Conservation (phyloP, 1,284 basidiomycete genomes). For the Apiotrichum porosum region DNA sequence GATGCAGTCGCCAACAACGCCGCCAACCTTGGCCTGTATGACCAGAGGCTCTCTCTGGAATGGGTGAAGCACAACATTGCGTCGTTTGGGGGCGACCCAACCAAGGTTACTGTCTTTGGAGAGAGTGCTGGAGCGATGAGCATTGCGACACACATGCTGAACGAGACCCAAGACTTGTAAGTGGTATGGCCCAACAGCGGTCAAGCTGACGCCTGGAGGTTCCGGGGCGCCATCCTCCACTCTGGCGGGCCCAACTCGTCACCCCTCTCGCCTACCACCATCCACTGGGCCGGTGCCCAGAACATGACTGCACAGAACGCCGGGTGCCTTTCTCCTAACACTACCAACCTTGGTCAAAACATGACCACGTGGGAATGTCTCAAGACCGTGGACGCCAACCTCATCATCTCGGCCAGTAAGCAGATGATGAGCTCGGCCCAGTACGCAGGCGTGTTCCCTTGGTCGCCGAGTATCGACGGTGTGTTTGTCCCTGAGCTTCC, state of each 20-base stretch:
- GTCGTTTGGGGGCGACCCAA: slow-evolving; percentile 51
- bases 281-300: too few relatives aligned
- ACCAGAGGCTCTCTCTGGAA: slow-evolving; percentile 51
- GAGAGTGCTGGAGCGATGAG: slow-evolving; percentile 46
- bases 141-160: slow-evolving; percentile 36
- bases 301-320: too few relatives aligned
- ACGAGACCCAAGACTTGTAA: slow-evolving; percentile 27
- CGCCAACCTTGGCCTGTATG: slow-evolving; percentile 47
- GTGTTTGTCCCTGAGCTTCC: slow-evolving; percentile 39
- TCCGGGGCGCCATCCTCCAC: slow-evolving; percentile 48
- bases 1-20: slow-evolving; percentile 38
- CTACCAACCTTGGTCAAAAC: not conserved
- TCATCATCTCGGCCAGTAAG: not conserved
- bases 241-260: slow-evolving; percentile 31
- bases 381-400: not conserved
- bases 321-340: not conserved
- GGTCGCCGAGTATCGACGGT: slow-evolving; percentile 41
- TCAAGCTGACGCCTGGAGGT: too few relatives aligned
- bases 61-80: slow-evolving; percentile 53
- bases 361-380: not conserved
- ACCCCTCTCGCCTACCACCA: too few relatives aligned
- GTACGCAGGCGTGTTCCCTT: not conserved
- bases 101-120: slow-evolving; percentile 45
- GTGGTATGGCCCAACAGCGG: too few relatives aligned
- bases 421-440: not conserved